Percentiles rank a stretch among this genome's conserved stretches.
Evolutionary conservation across 805 yeast species (phyloP).

Genomic region (Priceomyces medius): DNA sequence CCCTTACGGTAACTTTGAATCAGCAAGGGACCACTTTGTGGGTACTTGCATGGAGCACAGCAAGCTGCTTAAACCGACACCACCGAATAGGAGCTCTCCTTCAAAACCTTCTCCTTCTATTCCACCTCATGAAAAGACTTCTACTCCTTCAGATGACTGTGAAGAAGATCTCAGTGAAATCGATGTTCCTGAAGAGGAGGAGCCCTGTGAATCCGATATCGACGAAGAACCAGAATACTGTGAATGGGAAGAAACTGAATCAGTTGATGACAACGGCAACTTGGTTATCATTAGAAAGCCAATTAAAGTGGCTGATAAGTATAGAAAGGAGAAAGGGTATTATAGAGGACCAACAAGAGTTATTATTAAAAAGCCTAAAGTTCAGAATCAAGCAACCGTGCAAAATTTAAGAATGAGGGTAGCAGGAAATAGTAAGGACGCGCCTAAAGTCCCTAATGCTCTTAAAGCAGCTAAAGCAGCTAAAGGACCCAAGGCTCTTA

Average conservation of each 20-base stretch:
- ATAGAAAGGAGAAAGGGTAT: slow-evolving; percentile 3
- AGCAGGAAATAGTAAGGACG: too few species aligned
- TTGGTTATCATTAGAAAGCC: slow-evolving; percentile 19
- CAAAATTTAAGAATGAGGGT: too few species aligned
- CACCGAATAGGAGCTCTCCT: not conserved
- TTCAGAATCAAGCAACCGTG: too few species aligned
- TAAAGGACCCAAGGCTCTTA: too few species aligned
- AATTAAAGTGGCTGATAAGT: slow-evolving; percentile 15
- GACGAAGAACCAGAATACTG: slow-evolving; percentile 3
- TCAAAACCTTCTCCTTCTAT: slow-evolving; percentile 5
- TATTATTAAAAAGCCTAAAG: not conserved
- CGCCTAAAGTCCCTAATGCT: too few species aligned
- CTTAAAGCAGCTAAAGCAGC: too few species aligned
- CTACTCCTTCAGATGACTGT: not conserved
- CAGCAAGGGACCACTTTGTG: slow-evolving; percentile 48
- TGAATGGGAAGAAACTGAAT: slow-evolving; percentile 23
- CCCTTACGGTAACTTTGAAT: slow-evolving; percentile 40
- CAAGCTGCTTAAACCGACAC: slow-evolving; percentile 8
- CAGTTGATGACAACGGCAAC: slow-evolving; percentile 17
- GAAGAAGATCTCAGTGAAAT: not conserved
- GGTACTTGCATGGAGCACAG: slow-evolving; percentile 48
- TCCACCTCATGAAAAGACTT: slow-evolving; percentile 4
- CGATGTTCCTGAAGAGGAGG: slow-evolving; percentile 5
- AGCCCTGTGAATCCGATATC: slow-evolving; percentile 3
- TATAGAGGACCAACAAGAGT: slow-evolving; percentile 7